Base-by-base conservation (phyloP, 2,329 filamentous ascomycete species). In the Colletotrichum coccodes region DNA sequence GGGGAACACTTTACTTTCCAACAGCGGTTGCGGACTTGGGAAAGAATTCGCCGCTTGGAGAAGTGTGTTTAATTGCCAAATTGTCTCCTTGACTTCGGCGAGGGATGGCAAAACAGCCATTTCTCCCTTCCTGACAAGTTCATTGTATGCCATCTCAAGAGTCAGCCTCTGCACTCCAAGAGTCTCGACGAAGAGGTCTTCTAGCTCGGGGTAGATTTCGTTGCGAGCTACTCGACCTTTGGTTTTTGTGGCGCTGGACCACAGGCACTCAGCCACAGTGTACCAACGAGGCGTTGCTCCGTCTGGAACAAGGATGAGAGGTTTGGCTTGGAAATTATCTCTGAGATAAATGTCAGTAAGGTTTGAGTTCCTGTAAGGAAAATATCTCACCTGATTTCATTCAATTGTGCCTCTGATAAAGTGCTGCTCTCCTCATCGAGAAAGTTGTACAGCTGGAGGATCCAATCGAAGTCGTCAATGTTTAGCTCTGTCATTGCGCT, bases 51-150 rank as follows among this genome's bases (percentile, higher is more conserved):
- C 42, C 0, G 50, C 54, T 1, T 28, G 8, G 2, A 83, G 68
- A 1, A 82, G 70, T 0, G 77, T 77, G 49, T 78, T 82, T 23
- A 82, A 67, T 1, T 74, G 71, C 73, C 71, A 72, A 0, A 83
- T 73, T 0, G 73, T 72, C 14, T 76, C 70, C 66, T 78, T 81
- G 8, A 79, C 56, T 2, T 78, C 73, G 1, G 71, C 34, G 2
- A 71, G 23, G 1, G 72, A 69, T 11, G 4, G 21, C 11, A 14
- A 5, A 0, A 64, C 32, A 0, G 68, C 40, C 8, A 60, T 21
- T 11, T 52, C 70, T 34, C 73, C 64, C 3, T 74, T 58, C 7
- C 71, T 74, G 6, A 56, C 12, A 14, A 82, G 71, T 47, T 79
- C 73, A 1, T 79, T 73, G 44, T 76, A 75, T 2, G 75, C 76